Conservation (phyloP, 192 early-diverging fungal genomes). For the Kappamyces sp. region DNA sequence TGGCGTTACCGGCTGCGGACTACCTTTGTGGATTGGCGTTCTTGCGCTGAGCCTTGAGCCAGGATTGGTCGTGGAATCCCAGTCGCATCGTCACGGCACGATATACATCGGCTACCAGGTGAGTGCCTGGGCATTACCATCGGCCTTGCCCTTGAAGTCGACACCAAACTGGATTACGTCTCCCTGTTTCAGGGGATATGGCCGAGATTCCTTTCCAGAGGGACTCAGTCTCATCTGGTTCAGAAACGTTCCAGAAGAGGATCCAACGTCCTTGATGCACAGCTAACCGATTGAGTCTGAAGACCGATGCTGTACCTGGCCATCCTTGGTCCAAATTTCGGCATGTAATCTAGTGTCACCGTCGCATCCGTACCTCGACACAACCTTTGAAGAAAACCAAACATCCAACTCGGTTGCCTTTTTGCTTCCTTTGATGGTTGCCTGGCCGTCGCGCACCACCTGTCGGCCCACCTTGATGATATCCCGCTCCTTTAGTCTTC, state of each 20-base stretch:
- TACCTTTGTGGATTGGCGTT: constrained; percentile 54
- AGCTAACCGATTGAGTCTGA: constrained; percentile 46
- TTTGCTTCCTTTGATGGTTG: constrained; percentile 29
- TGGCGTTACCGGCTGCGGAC: constrained; percentile 1
- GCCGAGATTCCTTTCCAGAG: constrained; percentile 74
- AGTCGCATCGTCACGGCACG: constrained; percentile 40
- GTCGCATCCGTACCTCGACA: constrained; percentile 53
- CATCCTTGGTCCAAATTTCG: constrained; percentile 82
- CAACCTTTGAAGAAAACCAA: constrained; percentile 75
- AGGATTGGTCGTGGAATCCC: constrained; percentile 47
- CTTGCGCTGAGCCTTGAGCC: constrained; percentile 36
- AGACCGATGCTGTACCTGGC: constrained; percentile 31
- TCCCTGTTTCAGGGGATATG: constrained; percentile 64
- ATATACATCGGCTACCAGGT: constrained; percentile 36
- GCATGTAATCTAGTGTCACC: constrained; percentile 53
- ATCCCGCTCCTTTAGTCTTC: constrained; percentile 40
- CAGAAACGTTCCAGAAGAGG: constrained; percentile 95
- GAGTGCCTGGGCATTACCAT: constrained; percentile 28
- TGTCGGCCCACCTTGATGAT: constrained; percentile 41
- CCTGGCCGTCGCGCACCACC: constrained; percentile 40
- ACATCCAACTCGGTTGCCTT: constrained; percentile 31
- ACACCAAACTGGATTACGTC: constrained; percentile 55
- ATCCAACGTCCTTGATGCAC: constrained; percentile 89
- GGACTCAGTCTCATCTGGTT: constrained; percentile 91
- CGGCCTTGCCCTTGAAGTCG: constrained; percentile 53